A percentile compares a stretch with the other conserved stretches of the same genome.
Evolutionary conservation across 2,329 filamentous ascomycete genomes (phyloP).

Genomic region (Tolypocladium paradoxum): DNA sequence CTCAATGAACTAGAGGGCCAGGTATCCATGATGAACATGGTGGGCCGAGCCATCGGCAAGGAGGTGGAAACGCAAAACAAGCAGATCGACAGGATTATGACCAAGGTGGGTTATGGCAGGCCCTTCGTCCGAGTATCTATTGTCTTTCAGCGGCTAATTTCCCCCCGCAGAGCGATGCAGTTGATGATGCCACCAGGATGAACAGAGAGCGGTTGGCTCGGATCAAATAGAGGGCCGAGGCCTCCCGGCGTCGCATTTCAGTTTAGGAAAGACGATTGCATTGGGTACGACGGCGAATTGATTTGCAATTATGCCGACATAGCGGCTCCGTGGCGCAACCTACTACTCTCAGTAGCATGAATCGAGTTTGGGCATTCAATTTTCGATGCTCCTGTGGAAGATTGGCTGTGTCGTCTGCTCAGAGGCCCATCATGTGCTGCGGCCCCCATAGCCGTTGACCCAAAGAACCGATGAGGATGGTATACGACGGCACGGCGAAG

Average conservation of each 20-base stretch:
- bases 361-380: neutral
- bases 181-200: conserved; percentile 72
- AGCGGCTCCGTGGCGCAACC: neutral
- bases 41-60: conserved; percentile 62
- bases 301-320: neutral
- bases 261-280: neutral
- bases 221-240: conserved; percentile 27
- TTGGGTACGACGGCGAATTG: neutral
- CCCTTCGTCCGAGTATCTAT: neutral
- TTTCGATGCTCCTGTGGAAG: neutral
- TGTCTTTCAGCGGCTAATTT: conserved; percentile 15
- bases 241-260: neutral
- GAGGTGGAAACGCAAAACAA: conserved; percentile 72
- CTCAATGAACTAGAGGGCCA: conserved; percentile 58
- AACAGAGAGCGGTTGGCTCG: conserved; percentile 63
- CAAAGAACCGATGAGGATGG: neutral
- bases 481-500: neutral
- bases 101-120: conserved; percentile 50
- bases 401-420: neutral
- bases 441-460: neutral
- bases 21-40: conserved; percentile 59
- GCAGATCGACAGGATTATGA: conserved; percentile 62
- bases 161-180: conserved; percentile 59
- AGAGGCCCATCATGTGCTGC: neutral
- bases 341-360: neutral